Base-by-base conservation (phyloP, 306 rosid species). In the Rosa rugosa region DNA sequence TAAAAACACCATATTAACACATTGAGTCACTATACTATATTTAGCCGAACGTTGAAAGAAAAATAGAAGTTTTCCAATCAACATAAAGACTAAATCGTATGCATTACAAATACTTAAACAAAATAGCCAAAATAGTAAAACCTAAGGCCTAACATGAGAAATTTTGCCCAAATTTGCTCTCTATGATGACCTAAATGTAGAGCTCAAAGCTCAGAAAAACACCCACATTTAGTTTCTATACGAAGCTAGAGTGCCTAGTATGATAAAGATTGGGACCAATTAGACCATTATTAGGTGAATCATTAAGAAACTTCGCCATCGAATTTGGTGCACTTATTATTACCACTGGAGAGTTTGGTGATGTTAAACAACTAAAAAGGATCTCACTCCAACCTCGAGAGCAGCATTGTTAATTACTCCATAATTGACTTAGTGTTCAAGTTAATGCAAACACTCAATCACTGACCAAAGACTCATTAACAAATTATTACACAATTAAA, bases 391-490 rank as follows among this genome's bases (percentile, higher is more conserved):
- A 44, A 34, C 82, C 79, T 73, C 79, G 68, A 82, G 69, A 73
- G 56, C 75, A 54, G 3, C 81, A 63, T 56, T 36, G 46, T 54
- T 46, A 46, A 47, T 36, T 2, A 13, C 68, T 25, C 60, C 25
- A 27, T 45, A 60, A 80, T 63, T 84, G 79, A 77, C 89, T 89
- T 87, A 45, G 81, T 74, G 73, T 79, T 70, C 23, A 87, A 75
- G 88, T 79, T 74, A 83, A 73, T 81, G 85, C 72, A 80, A 77
- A 22, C 73, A 40, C 23, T 38, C 42, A 57, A 2, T 18, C 13
- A n/a, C 44, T 12, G 75, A 77, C 25, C 42, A 13, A 4, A 5
- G 57, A 83, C 80, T 82, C 31, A 27, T 70, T 75, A 83, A 80
- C 74, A 38, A 66, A 66, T 38, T 36, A 38, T 66, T 66, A 66